phyloP scores from a whole-genome alignment of 1,284 basidiomycete species.

The Microbotryum silenes-acaulis region DNA sequence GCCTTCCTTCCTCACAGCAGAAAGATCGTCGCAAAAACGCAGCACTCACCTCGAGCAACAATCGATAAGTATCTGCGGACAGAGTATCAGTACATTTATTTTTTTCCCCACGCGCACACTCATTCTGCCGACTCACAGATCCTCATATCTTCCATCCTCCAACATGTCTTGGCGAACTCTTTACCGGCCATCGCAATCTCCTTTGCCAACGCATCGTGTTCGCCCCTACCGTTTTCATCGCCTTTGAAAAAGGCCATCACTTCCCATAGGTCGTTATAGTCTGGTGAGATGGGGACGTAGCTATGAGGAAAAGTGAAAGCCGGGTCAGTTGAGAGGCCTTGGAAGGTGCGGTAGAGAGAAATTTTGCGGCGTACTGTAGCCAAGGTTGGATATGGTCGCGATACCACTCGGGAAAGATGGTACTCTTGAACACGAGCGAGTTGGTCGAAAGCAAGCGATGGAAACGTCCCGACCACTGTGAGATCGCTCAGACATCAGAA shows the following conservation, averaged over 20 bases:
- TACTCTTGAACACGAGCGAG: constrained; percentile 57
- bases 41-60: constrained; percentile 22
- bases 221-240: constrained; percentile 35
- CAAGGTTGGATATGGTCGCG: constrained; percentile 32
- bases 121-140: constrained; percentile 6
- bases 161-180: constrained; percentile 44
- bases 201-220: constrained; percentile 44
- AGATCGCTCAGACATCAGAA: too few species aligned
- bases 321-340: too few species aligned
- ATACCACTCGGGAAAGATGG: constrained; percentile 54
- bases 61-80: constrained; percentile 12
- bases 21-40: background rate
- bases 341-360: too few species aligned
- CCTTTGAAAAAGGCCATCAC: constrained; percentile 49
- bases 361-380: constrained; percentile 23
- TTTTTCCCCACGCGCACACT: background rate
- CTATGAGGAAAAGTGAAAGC: background rate
- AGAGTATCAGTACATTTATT: background rate
- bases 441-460: constrained; percentile 54
- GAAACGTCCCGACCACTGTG: constrained; percentile 33
- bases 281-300: constrained; percentile 43
- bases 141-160: constrained; percentile 48
- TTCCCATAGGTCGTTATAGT: constrained; percentile 47
- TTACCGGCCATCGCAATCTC: constrained; percentile 43
- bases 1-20: background rate